Percentiles rank a stretch among this genome's conserved stretches.
Conservation (phyloP, 2,329 filamentous ascomycete genomes). For the Colletotrichum tropicale region DNA sequence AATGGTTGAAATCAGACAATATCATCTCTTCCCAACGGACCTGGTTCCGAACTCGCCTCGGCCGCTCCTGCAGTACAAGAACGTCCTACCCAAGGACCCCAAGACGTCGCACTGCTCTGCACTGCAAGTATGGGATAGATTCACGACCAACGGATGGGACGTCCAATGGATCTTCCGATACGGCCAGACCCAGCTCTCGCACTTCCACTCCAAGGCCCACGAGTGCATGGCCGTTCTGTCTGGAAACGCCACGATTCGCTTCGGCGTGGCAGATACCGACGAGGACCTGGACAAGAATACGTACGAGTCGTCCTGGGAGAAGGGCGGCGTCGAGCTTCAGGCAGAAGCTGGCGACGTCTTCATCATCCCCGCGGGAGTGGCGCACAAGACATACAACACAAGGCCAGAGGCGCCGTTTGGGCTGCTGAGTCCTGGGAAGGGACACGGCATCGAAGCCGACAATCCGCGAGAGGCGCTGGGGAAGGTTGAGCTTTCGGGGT, state of each 20-base stretch:
- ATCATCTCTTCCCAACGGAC: constrained; percentile 44
- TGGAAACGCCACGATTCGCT: constrained; percentile 56
- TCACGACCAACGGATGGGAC: constrained; percentile 54
- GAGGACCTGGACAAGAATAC: constrained; percentile 43
- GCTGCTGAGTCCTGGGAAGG: constrained; percentile 48
- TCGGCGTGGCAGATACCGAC: constrained; percentile 55
- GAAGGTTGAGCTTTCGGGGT: constrained; percentile 35
- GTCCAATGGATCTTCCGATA: constrained; percentile 64
- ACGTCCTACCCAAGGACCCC: constrained; percentile 33
- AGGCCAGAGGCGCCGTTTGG: constrained; percentile 33
- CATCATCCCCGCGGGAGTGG: constrained; percentile 59
- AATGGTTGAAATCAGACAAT: constrained; percentile 37
- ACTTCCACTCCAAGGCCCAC: constrained; percentile 62
- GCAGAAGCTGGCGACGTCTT: constrained; percentile 62
- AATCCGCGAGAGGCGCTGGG: constrained; percentile 39
- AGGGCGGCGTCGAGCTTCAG: constrained; percentile 51
- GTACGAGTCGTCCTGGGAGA: constrained; percentile 42
- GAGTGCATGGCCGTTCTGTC: constrained; percentile 63
- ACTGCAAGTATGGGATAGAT: constrained; percentile 44
- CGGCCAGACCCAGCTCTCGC: constrained; percentile 55
- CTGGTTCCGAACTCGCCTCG: constrained; percentile 56
- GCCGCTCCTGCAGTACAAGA: constrained; percentile 57
- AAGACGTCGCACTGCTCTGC: constrained; percentile 25
- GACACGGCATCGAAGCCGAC: constrained; percentile 33
- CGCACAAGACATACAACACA: constrained; percentile 58